Evolutionary conservation across 2,329 filamentous ascomycete species (phyloP).

Genomic region (Cercospora sojina): DNA sequence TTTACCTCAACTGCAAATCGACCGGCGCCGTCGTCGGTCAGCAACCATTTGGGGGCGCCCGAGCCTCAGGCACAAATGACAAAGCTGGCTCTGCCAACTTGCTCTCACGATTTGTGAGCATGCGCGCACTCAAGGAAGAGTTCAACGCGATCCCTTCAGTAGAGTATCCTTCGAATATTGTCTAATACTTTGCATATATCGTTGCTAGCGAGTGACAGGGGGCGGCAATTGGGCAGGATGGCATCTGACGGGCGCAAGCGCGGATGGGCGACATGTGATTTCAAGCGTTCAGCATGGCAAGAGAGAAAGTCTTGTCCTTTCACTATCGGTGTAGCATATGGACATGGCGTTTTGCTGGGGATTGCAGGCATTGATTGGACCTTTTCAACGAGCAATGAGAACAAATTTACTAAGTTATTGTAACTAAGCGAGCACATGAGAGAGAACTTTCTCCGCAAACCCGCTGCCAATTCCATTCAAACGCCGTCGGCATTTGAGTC

Average conservation of each 20-base stretch:
- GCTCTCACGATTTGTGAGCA: constrained; percentile 55
- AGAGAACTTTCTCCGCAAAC: background rate
- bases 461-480: background rate
- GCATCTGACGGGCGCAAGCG: background rate
- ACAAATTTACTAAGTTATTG: no score
- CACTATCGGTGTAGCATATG: background rate
- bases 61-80: constrained; percentile 58
- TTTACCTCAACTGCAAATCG: constrained; percentile 82
- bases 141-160: constrained; percentile 51
- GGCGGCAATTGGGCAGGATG: background rate
- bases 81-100: constrained; percentile 57
- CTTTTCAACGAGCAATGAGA: background rate
- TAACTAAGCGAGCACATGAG: background rate
- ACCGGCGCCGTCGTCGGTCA: constrained; percentile 50
- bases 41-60: constrained; percentile 51
- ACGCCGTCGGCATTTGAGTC: constrained; percentile 7
- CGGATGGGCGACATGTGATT: background rate
- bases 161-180: constrained; percentile 53
- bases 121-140: constrained; percentile 58
- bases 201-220: background rate
- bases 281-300: background rate
- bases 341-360: background rate
- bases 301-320: background rate
- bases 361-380: background rate
- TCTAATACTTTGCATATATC: background rate